phyloP scores from a whole-genome alignment of 139 green algal species.

The Chlorella sp. region DNA sequence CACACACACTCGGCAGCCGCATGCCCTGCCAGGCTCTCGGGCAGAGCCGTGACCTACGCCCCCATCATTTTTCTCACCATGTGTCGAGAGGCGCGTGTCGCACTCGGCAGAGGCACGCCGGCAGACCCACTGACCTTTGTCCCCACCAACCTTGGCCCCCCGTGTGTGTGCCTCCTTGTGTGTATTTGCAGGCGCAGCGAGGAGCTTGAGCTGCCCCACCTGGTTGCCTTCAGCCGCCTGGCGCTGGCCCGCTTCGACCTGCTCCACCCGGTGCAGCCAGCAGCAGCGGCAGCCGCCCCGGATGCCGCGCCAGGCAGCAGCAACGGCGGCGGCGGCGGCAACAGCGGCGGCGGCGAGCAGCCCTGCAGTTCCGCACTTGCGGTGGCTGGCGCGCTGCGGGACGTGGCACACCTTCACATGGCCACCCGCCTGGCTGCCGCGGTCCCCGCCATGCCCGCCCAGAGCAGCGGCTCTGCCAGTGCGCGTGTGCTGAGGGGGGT shows the following conservation, averaged over 20 bases:
- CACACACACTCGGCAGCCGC: too few relatives aligned
- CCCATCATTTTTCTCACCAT: too few relatives aligned
- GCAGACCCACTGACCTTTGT: too few relatives aligned
- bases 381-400: constrained; percentile 32
- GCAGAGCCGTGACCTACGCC: too few relatives aligned
- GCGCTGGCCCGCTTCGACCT: constrained; percentile 57
- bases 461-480: background rate
- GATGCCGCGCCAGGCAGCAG: background rate
- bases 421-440: constrained; percentile 38
- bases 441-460: constrained; percentile 5
- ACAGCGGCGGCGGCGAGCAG: background rate
- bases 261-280: constrained; percentile 45
- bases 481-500: constrained; percentile 27
- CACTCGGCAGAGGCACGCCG: too few relatives aligned
- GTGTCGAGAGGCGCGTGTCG: too few relatives aligned
- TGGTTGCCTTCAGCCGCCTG: constrained; percentile 60
- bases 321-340: background rate
- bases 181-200: constrained; percentile 17
- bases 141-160: too few relatives aligned
- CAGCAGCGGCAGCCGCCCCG: background rate
- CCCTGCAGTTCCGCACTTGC: constrained; percentile 26
- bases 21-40: background rate
- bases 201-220: constrained; percentile 66
- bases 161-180: too few relatives aligned
- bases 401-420: constrained; percentile 44